A percentile compares a stretch with the other conserved stretches of the same genome.
Evolutionary conservation across 371 early-diverging fungal species (phyloP).

Genomic region (Massospora cicadina): DNA sequence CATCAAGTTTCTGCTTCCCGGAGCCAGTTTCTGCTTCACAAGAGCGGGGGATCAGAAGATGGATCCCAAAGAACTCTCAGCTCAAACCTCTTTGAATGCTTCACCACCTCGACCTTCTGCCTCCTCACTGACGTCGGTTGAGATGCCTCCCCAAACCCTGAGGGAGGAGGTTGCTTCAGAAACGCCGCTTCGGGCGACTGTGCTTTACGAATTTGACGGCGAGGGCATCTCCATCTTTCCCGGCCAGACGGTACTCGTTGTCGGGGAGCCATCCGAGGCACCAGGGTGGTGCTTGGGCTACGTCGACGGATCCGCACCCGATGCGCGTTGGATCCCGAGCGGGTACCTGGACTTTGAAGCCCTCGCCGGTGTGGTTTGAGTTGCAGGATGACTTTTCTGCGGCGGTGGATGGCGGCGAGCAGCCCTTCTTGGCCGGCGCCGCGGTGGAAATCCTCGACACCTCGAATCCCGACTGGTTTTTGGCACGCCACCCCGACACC

Average conservation of each 20-base stretch:
- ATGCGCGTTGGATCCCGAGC: neutral
- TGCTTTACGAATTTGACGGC: neutral
- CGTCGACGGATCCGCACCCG: neutral
- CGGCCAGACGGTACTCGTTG: neutral
- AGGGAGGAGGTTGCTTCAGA: neutral
- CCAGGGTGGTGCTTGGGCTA: constrained; percentile 3
- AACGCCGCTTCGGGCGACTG: neutral
- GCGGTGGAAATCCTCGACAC: neutral
- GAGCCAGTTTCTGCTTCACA: neutral
- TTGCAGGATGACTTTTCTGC: neutral
- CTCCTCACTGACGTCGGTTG: neutral
- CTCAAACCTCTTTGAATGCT: neutral
- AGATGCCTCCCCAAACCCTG: neutral
- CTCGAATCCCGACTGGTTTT: neutral
- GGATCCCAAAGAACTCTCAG: neutral
- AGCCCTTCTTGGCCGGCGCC: neutral
- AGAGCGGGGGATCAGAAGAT: neutral
- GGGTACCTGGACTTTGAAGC: neutral
- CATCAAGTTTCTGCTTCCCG: too few species aligned
- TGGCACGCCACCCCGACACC: constrained; percentile 5
- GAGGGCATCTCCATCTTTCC: neutral
- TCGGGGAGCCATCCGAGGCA: neutral
- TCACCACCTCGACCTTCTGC: neutral
- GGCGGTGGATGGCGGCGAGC: neutral
- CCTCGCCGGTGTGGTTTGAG: neutral